Conservation (phyloP, 495 filamentous ascomycete genomes). For the Viridothelium virens region DNA sequence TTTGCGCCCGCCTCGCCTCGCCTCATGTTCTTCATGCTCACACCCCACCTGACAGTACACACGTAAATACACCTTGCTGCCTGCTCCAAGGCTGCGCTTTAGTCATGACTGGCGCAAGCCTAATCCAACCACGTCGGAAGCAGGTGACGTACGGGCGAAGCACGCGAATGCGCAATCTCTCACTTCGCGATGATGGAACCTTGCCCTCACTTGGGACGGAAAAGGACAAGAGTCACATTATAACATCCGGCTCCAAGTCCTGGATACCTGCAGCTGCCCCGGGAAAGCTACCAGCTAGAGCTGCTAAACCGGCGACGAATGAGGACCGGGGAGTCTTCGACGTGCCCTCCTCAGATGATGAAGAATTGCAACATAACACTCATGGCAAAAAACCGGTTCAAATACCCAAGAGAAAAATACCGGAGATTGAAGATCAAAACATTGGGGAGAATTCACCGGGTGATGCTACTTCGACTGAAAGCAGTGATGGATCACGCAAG, state of each 20-base stretch:
- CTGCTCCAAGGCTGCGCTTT: not conserved
- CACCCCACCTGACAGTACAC: not conserved
- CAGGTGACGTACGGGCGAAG: constrained; percentile 7
- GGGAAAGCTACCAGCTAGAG: not conserved
- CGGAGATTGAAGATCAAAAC: not conserved
- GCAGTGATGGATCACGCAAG: constrained; percentile 4
- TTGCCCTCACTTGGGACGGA: not conserved
- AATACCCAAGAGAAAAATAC: not conserved
- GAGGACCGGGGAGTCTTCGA: constrained; percentile 25
- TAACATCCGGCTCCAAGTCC: not conserved
- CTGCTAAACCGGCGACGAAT: not conserved
- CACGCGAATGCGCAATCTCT: not conserved
- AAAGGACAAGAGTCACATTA: not conserved
- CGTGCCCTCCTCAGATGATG: constrained; percentile 31
- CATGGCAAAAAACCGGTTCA: not conserved
- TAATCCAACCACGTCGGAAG: not conserved
- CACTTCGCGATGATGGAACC: not conserved
- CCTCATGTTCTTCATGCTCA: not conserved
- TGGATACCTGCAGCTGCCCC: not conserved
- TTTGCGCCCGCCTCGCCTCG: not conserved
- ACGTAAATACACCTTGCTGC: not conserved
- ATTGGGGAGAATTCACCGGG: not conserved
- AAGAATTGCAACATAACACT: not conserved
- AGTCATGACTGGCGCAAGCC: not conserved
- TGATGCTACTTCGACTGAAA: not conserved